Conservation (phyloP, 495 filamentous ascomycete species). For the Aspergillus incahuasiensis region DNA sequence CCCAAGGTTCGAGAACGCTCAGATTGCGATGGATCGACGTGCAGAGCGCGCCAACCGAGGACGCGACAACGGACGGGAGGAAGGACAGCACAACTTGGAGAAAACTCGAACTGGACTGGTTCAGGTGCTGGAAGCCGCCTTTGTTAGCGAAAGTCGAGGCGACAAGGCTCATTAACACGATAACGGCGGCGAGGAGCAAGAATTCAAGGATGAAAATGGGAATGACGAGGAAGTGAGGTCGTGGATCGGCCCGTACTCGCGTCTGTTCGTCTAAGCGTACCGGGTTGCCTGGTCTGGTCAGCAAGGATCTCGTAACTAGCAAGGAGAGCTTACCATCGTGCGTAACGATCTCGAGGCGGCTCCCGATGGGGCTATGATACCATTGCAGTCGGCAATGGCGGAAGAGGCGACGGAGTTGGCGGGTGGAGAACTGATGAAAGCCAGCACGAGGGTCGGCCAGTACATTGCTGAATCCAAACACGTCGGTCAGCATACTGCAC, state of each 20-base stretch:
- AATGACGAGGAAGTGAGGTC: constrained; percentile 39
- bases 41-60: constrained; percentile 33
- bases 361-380: constrained; percentile 28
- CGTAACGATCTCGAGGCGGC: constrained; percentile 32
- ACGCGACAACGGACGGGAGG: constrained; percentile 36
- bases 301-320: not conserved
- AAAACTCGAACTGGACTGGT: constrained; percentile 34
- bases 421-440: constrained; percentile 38
- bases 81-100: constrained; percentile 36
- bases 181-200: constrained; percentile 30
- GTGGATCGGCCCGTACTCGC: constrained; percentile 28
- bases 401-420: constrained; percentile 33
- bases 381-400: constrained; percentile 31
- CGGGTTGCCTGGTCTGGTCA: constrained; percentile 23
- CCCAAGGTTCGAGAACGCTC: constrained; percentile 41
- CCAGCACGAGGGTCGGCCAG: constrained; percentile 27
- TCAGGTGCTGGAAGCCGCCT: constrained; percentile 33
- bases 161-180: constrained; percentile 32
- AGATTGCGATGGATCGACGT: constrained; percentile 40
- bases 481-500: constrained; percentile 38
- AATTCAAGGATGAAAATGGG: constrained; percentile 41
- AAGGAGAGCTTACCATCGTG: constrained; percentile 26
- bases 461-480: constrained; percentile 32
- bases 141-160: constrained; percentile 29
- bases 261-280: constrained; percentile 23